Percentiles rank a stretch among this genome's conserved stretches.
Conservation (phyloP, 148 eudicot genomes). For the Persicaria tinctoria region DNA sequence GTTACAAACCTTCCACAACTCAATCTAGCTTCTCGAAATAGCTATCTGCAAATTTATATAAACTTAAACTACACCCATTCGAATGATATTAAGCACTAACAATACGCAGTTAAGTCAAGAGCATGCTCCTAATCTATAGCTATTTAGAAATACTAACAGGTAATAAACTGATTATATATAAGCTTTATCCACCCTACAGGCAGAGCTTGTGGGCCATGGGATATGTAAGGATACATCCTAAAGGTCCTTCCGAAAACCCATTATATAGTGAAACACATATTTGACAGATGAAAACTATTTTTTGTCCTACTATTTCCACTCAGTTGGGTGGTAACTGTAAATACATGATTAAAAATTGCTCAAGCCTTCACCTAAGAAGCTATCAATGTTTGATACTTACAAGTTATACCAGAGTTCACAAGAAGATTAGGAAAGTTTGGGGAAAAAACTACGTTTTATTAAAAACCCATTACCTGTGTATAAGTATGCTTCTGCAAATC, state of each 20-base stretch:
- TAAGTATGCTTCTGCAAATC: conserved; percentile 72
- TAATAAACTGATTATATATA: background rate
- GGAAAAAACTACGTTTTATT: background rate
- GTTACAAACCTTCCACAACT: no score
- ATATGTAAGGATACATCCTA: background rate
- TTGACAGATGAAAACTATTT: background rate
- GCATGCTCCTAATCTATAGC: background rate
- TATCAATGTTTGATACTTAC: background rate
- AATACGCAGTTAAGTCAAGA: background rate
- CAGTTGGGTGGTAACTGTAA: background rate
- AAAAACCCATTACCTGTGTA: conserved; percentile 42
- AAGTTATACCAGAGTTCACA: background rate
- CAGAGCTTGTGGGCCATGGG: background rate
- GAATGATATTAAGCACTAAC: background rate
- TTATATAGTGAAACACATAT: background rate
- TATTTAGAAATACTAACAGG: background rate
- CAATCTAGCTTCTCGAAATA: background rate
- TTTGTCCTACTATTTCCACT: background rate
- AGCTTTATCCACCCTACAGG: background rate
- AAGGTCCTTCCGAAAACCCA: background rate
- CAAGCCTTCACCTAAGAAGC: background rate
- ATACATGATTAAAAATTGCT: background rate
- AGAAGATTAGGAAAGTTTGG: background rate
- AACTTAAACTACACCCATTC: background rate
- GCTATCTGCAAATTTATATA: background rate